Percentiles rank a stretch among this genome's conserved stretches.
Conservation (phyloP, 2,329 filamentous ascomycete genomes). For the Tetracladium maxilliforme region DNA sequence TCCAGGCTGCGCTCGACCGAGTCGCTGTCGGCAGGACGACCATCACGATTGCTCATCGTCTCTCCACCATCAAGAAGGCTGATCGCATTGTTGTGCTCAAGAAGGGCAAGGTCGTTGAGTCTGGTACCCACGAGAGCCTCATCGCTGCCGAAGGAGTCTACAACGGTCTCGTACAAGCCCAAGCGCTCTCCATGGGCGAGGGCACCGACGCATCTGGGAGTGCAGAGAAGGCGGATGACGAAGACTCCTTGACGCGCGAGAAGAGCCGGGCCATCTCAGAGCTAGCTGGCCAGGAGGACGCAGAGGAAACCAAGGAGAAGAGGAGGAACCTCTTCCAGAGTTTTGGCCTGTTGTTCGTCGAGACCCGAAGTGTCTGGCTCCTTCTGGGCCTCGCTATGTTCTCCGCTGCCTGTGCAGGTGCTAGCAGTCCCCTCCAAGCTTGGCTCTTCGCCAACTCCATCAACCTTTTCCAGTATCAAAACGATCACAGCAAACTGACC, state of each 20-base stretch:
- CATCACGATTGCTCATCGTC: slow-evolving; percentile 54
- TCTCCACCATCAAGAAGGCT: slow-evolving; percentile 64
- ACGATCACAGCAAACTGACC: slow-evolving; percentile 7
- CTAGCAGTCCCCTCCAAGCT: slow-evolving; percentile 13
- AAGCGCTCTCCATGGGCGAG: slow-evolving; percentile 29
- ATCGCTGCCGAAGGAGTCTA: slow-evolving; percentile 51
- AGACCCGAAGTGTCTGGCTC: no score
- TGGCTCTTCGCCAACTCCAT: slow-evolving; percentile 17
- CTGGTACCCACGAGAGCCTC: slow-evolving; percentile 62
- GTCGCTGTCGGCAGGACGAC: slow-evolving; percentile 51
- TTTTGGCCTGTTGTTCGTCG: no score
- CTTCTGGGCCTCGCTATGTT: no score
- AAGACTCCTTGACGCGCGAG: slow-evolving; percentile 41
- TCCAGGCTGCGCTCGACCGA: slow-evolving; percentile 48
- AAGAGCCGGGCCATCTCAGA: slow-evolving; percentile 26
- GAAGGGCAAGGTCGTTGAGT: slow-evolving; percentile 55
- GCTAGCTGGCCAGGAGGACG: slow-evolving; percentile 26
- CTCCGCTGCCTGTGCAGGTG: slow-evolving; percentile 2
- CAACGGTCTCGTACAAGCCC: slow-evolving; percentile 48
- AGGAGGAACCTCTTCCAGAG: no score
- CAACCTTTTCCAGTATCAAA: slow-evolving; percentile 14
- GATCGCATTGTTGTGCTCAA: slow-evolving; percentile 67
- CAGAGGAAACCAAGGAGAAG: slow-evolving; percentile 8
- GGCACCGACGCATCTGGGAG: slow-evolving; percentile 40
- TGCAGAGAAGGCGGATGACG: slow-evolving; percentile 30